Conservation (phyloP, 2,329 filamentous ascomycete genomes). For the Dothiorella sarmentorum region DNA sequence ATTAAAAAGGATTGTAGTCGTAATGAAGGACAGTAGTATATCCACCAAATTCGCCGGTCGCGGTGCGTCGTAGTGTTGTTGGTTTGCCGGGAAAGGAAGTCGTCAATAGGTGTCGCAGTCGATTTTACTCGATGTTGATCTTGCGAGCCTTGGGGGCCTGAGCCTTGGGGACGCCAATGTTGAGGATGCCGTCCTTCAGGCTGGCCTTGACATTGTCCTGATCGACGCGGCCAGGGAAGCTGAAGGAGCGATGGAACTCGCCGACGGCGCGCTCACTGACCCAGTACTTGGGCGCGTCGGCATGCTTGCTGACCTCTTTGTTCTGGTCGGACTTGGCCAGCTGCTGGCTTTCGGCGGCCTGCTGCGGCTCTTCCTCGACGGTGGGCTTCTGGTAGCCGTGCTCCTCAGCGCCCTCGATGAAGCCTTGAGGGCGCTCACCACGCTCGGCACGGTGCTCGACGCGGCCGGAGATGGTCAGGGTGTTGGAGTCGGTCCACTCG, state of each 20-base stretch:
- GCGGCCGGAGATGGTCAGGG: slow-evolving; percentile 66
- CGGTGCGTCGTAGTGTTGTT: not conserved
- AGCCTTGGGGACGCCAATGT: slow-evolving; percentile 56
- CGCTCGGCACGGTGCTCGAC: slow-evolving; percentile 62
- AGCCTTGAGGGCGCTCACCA: slow-evolving; percentile 48
- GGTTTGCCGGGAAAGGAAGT: not conserved
- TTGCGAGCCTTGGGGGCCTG: slow-evolving; percentile 47
- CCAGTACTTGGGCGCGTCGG: slow-evolving; percentile 63
- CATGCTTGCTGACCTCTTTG: slow-evolving; percentile 37
- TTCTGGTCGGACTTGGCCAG: slow-evolving; percentile 33
- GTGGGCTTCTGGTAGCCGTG: slow-evolving; percentile 49
- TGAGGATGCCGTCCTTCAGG: slow-evolving; percentile 59
- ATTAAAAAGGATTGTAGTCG: not conserved
- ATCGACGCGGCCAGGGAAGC: slow-evolving; percentile 56
- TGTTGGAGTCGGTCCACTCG: slow-evolving; percentile 75
- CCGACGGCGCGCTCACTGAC: slow-evolving; percentile 58
- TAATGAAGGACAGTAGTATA: not conserved
- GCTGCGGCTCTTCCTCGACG: slow-evolving; percentile 59
- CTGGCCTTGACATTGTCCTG: slow-evolving; percentile 60
- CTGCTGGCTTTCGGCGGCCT: slow-evolving; percentile 20
- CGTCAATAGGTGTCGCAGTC: not conserved
- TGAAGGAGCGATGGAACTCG: slow-evolving; percentile 58
- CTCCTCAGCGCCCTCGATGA: slow-evolving; percentile 42
- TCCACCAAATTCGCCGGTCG: not conserved
- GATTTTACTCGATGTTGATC: slow-evolving; percentile 54